Evolutionary conservation across 345 rosid genomes (phyloP), one percentile per base, ranked within the genome.

Genomic region (Tarenaya hassleriana): DNA sequence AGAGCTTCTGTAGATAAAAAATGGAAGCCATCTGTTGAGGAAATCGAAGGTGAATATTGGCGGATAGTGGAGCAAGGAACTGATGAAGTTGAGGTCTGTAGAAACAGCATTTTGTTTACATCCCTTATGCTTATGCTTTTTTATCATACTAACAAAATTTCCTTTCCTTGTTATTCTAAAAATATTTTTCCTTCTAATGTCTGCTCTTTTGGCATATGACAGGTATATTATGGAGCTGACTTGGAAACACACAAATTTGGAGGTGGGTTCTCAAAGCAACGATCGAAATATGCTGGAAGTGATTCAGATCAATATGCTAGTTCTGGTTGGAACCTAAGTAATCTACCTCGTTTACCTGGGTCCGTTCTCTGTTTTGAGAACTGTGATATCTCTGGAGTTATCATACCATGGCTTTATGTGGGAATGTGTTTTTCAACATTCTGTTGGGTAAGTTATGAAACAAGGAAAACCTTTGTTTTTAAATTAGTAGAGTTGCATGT

Each of bases 401-500:
- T 88, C 45, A 94, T 92, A 49, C 98, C 98, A 17, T 88, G 98
- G 98, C 94, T 92, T 45, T 92, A 92, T 53, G 73, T 88, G 47
- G 98, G 98, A 69, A 92, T 85, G 95, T 92, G 98, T 72, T 92
- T 92, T 67, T 88, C 98, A 4, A 83, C 96, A 55, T 92, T 92
- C 72, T 92, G 97, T 69, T 90, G 97, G 97, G 97, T 90, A 78
- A 29, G 87, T 40, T 37, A 37, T 43, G 15, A 40, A 1, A 9
- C 7, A 40, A 16, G 46, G n/a, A 53, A 15, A 21, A 3, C 8
- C 41, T 44, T 56, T 41, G 21, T 7, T 24, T 27, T n/a, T n/a
- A n/a, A n/a, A 7, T n/a, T 12, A 33, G 37, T 10, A 20, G 19
- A 17, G 3, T 52, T 7, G 9, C 9, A 18, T 35, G 44, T 32